Evolutionary conservation across 805 yeast genomes (phyloP).

Genomic region (Candida multigemmis): DNA sequence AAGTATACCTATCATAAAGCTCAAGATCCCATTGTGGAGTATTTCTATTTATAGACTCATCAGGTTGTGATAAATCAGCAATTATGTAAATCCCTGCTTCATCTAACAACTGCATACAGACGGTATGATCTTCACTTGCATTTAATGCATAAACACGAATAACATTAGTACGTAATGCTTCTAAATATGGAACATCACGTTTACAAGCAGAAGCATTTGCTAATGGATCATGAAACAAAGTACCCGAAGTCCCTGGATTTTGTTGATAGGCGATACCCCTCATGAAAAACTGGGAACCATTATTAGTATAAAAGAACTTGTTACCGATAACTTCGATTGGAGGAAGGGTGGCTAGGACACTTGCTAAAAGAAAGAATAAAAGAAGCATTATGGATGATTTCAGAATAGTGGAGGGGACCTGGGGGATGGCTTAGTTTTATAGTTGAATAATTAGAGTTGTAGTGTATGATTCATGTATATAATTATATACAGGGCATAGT

Average conservation of each 20-base stretch:
- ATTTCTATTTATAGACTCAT: conserved; percentile 49
- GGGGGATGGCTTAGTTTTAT: conserved; percentile 2
- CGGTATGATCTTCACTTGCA: conserved; percentile 52
- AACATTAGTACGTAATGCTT: conserved; percentile 55
- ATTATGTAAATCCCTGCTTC: conserved; percentile 89
- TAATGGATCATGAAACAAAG: conserved; percentile 58
- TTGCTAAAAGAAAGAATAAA: conserved; percentile 1
- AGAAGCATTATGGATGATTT: background rate
- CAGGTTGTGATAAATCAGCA: conserved; percentile 78
- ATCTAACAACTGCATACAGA: conserved; percentile 56
- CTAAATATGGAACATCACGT: conserved; percentile 68
- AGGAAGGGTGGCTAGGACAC: too few relatives aligned
- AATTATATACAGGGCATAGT: too few relatives aligned
- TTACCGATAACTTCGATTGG: conserved; percentile 67
- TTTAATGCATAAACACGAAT: conserved; percentile 72
- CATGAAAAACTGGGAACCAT: conserved; percentile 72
- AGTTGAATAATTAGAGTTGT: too few relatives aligned
- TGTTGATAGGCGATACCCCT: conserved; percentile 78
- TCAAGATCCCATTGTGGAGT: conserved; percentile 57
- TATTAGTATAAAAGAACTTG: conserved; percentile 68
- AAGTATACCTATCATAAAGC: conserved; percentile 57
- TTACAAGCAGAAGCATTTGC: conserved; percentile 53
- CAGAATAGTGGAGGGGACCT: conserved; percentile 3
- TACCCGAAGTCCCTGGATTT: conserved; percentile 39
- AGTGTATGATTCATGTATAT: too few relatives aligned